Evolutionary conservation across 345 rosid species (phyloP).

Genomic region (Dipteronia dyeriana): DNA sequence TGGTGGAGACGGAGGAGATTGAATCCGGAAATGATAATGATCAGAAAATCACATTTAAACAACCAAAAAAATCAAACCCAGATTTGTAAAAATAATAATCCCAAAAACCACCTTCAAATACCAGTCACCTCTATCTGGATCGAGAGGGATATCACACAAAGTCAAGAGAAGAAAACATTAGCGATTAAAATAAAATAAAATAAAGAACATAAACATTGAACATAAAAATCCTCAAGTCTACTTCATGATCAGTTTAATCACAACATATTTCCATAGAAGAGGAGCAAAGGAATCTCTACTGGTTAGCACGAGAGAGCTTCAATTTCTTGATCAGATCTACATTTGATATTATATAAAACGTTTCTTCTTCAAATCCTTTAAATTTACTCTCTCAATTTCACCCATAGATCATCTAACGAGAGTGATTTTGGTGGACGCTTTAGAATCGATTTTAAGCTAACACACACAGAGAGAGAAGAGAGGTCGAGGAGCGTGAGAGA

Average conservation of each 20-base stretch:
- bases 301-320: background rate
- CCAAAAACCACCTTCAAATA: no score
- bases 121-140: no score
- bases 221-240: background rate
- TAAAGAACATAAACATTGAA: background rate
- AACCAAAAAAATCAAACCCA: no score
- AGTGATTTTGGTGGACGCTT: background rate
- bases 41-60: no score
- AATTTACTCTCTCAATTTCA: background rate
- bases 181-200: background rate
- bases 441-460: background rate
- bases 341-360: background rate
- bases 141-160: background rate
- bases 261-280: background rate
- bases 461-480: background rate
- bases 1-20: no score
- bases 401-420: background rate
- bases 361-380: background rate
- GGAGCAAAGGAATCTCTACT: background rate
- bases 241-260: background rate
- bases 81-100: no score
- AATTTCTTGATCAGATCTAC: slow-evolving; percentile 1
- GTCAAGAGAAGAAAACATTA: background rate
- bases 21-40: no score
- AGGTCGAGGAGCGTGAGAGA: no score